Base-by-base conservation (phyloP, 129 eudicot species). In the Oenanthe sinensis region DNA sequence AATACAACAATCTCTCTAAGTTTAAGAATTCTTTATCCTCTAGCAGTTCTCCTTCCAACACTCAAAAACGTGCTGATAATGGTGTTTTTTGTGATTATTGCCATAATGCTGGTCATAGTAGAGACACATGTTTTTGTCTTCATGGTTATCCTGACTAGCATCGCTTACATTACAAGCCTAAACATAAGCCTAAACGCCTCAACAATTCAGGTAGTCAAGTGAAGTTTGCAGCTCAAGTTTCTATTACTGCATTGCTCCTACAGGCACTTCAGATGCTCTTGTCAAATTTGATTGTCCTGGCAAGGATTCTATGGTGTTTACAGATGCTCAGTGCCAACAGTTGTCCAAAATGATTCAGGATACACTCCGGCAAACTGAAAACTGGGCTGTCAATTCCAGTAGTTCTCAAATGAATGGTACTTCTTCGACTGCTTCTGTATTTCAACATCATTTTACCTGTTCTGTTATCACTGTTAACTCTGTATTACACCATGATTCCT, bases 371-470 rank as follows among this genome's bases (percentile, higher is more conserved):
- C 60, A 52, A 3, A 52, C 3, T 0, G 1, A 0, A 0, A 3
- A 4, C 16, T 52, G 60, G 60, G 15, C 3, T 52, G 0, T 17
- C 0, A 3, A 2, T 0, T 14, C 5, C 6, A 3, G 0, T 1
- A 33, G 22, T 50, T 13, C 58, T 50, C 58, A 13, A 2, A 13
- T 50, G 58, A 4, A 16, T 50, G 58, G 58, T 50, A 50, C 5
- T 17, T 0, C 1, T 15, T 1, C 16, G 0, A 1, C 14, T n/a
- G n/a, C n/a, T n/a, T n/a, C n/a, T n/a, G n/a, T n/a, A n/a, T 11
- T 49, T 11, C 19, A 13, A 4, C 8, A 0, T 0, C 8, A 0
- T 4, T 5, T 43, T 5, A 8, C n/a, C n/a, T 49, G 55, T 10
- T 0, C 14, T 1, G 19, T 50, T 1, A n/a, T n/a, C n/a, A 6